Base-by-base conservation (phyloP, 176 grass and related monocot genomes). In the Oryza nivara region DNA sequence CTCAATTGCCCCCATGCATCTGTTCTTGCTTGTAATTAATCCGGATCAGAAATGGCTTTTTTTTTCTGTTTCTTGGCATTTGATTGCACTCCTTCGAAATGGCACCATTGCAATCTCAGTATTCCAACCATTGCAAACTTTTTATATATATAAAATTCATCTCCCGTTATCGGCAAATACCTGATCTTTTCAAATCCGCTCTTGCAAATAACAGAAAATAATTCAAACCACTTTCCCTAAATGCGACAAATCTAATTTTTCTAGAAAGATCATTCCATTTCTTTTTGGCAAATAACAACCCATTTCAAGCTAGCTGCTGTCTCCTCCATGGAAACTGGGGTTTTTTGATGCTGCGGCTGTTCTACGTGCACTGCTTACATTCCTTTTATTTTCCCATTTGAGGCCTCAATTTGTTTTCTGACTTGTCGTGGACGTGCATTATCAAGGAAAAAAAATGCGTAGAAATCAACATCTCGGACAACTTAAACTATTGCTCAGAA, bases 251-350 rank as follows among this genome's bases (percentile, higher is more conserved):
- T 41, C 1, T 41, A 41, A 9, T 8, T 41, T 41, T 41, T 8
- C 6, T 41, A 41, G 40, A 8, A 41, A 41, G 40, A 41, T 1
- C 40, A 8, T 41, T 61, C 22, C 56, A 9, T 61, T 63, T 23
- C 2, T 63, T 80, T 68, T 65, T 52, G 48, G 8, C 40, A 4
- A 52, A 54, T 11, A 63, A 9, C 48, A 34, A 25, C 10, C 32
- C 17, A 48, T 17, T 52, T 26, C 47, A 77, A 58, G 10, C 28
- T 25, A 58, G 10, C 28, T 25, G 40, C 3, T 79, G 83, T 72
- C 40, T 35, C 67, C 40, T 72, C 78, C 51, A 75, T 78, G 75
- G 67, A 72, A 85, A 72, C 75, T 36, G 38, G 54, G 10, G 34
- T 8, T 19, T 19, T 47, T 48, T 8, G 23, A 20, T 66, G 71